Percentiles rank a stretch among this genome's conserved stretches.
Evolutionary conservation across 495 filamentous ascomycete genomes (phyloP).

Genomic region (Penicillium bialowiezense): DNA sequence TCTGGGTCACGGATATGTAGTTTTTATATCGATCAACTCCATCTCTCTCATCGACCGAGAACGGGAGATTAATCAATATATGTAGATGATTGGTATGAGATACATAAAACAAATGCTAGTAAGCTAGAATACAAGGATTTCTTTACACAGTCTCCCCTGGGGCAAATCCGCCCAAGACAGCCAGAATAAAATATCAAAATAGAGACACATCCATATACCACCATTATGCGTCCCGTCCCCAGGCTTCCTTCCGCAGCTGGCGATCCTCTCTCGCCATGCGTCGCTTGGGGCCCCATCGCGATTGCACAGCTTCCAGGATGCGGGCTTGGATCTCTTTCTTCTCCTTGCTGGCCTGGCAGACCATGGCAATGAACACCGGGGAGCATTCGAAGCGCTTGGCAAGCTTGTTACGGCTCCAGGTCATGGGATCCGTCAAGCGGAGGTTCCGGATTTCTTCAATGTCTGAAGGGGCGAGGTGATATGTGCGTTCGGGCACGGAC

Average conservation of each 20-base stretch:
- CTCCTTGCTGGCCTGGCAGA: slow-evolving; percentile 44
- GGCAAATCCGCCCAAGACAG: too few species aligned
- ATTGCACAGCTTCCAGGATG: slow-evolving; percentile 59
- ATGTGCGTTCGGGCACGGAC: slow-evolving; percentile 55
- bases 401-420: slow-evolving; percentile 68
- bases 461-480: slow-evolving; percentile 72
- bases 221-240: slow-evolving; percentile 46
- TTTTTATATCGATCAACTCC: too few species aligned
- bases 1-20: neutral
- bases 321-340: slow-evolving; percentile 52
- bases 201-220: too few species aligned
- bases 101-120: slow-evolving; percentile 9
- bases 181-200: neutral
- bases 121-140: slow-evolving; percentile 20
- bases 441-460: slow-evolving; percentile 77
- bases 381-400: slow-evolving; percentile 76
- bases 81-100: slow-evolving; percentile 2
- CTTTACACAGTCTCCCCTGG: slow-evolving; percentile 8
- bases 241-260: slow-evolving; percentile 60
- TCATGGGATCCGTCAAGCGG: slow-evolving; percentile 61
- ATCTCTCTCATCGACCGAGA: too few species aligned
- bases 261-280: slow-evolving; percentile 72
- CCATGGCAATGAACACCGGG: slow-evolving; percentile 64
- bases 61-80: too few species aligned
- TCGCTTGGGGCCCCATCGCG: slow-evolving; percentile 69